phyloP scores from a whole-genome alignment of 1,284 basidiomycete species.

The Gomphus bonarii region DNA sequence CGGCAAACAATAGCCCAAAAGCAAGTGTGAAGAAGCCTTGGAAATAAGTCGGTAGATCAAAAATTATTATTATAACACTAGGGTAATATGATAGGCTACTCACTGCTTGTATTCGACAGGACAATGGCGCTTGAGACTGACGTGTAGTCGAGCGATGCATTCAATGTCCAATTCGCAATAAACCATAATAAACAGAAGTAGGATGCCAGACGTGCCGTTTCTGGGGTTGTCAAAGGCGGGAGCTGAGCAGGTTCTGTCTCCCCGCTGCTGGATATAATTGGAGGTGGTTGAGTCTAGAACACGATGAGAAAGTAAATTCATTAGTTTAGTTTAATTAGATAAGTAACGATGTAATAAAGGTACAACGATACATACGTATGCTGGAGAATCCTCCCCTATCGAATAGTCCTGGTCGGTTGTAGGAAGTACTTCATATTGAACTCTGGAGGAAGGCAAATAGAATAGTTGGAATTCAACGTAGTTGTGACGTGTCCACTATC shows the following conservation, averaged over 20 bases:
- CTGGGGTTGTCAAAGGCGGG: slow-evolving; percentile 47
- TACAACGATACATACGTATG: neutral
- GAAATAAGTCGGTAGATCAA: slow-evolving; percentile 3
- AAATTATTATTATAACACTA: neutral
- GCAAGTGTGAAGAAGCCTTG: slow-evolving; percentile 91
- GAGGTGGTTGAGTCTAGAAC: neutral
- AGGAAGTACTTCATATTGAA: neutral
- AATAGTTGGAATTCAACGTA: neutral
- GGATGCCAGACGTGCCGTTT: slow-evolving; percentile 71
- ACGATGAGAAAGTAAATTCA: neutral
- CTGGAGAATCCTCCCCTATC: neutral
- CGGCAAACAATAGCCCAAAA: slow-evolving; percentile 74
- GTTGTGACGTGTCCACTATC: neutral
- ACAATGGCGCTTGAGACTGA: slow-evolving; percentile 89
- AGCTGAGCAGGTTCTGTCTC: slow-evolving; percentile 14
- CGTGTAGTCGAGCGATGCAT: slow-evolving; percentile 74
- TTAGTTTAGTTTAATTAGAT: neutral
- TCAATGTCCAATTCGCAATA: slow-evolving; percentile 83
- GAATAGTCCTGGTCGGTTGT: neutral
- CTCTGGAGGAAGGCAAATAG: neutral
- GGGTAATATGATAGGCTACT: slow-evolving; percentile 18
- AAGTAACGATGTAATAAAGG: neutral
- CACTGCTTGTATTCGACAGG: slow-evolving; percentile 81
- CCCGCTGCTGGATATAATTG: neutral
- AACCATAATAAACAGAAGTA: slow-evolving; percentile 86